phyloP scores from a whole-genome alignment of 2,329 filamentous ascomycete species.

The Penicillium sp. region DNA sequence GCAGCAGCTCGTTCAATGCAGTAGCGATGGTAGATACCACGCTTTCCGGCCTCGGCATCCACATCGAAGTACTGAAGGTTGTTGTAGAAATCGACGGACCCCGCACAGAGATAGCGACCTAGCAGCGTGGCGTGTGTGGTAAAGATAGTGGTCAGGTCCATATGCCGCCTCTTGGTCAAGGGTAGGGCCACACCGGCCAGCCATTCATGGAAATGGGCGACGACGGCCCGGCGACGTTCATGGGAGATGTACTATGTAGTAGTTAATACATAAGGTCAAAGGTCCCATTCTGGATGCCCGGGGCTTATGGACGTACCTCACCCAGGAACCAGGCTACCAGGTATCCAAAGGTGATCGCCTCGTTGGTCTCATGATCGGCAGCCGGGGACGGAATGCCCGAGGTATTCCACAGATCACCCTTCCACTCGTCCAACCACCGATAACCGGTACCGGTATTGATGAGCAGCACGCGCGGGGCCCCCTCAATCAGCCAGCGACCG shows the following conservation, averaged over 20 bases:
- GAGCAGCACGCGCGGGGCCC: conserved; percentile 84
- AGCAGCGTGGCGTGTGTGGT: conserved; percentile 95
- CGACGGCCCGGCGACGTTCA: conserved; percentile 85
- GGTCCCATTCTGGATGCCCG: not conserved
- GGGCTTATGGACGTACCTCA: conserved; percentile 61
- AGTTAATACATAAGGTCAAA: not conserved
- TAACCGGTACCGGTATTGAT: conserved; percentile 95
- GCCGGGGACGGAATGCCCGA: conserved; percentile 91
- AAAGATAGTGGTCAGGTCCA: conserved; percentile 97
- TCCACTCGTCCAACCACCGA: conserved; percentile 90
- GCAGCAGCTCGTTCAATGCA: conserved; percentile 94
- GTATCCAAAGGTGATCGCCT: conserved; percentile 96
- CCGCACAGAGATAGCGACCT: conserved; percentile 92
- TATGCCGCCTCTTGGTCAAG: conserved; percentile 85
- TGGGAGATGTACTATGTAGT: conserved; percentile 75
- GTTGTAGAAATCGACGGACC: conserved; percentile 98
- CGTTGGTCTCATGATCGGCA: conserved; percentile 90
- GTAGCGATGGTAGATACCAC: conserved; percentile 97
- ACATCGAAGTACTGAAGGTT: conserved; percentile 96
- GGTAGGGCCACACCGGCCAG: conserved; percentile 89
- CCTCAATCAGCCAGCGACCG: conserved; percentile 95
- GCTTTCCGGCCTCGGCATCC: conserved; percentile 92
- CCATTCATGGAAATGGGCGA: conserved; percentile 99
- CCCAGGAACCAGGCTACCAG: conserved; percentile 96
- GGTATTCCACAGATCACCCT: conserved; percentile 87